Evolutionary conservation across 495 filamentous ascomycete genomes (phyloP).

Genomic region (Trichodelitschia bisporula): DNA sequence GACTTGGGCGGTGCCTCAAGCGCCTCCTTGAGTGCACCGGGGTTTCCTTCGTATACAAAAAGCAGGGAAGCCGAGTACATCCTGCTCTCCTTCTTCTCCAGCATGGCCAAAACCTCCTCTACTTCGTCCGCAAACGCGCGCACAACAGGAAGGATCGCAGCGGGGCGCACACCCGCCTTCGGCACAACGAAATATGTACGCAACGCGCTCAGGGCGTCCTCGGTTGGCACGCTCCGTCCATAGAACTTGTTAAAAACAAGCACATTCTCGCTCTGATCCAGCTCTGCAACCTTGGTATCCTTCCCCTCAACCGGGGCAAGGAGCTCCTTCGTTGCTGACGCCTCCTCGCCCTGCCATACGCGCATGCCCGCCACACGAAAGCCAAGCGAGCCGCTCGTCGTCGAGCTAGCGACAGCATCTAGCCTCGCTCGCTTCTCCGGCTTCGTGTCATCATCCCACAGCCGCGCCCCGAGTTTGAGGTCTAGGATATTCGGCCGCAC

Average conservation of each 20-base stretch:
- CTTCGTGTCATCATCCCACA: conserved; percentile 43
- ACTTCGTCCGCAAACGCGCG: conserved; percentile 43
- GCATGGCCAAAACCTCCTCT: conserved; percentile 30
- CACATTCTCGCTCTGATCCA: conserved; percentile 16
- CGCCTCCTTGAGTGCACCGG: conserved; percentile 25
- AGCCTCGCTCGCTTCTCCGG: conserved; percentile 53
- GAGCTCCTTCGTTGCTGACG: conserved; percentile 19
- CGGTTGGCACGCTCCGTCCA: conserved; percentile 44
- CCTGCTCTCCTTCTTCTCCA: conserved; percentile 58
- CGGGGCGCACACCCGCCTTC: not conserved
- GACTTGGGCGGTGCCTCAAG: conserved; percentile 36
- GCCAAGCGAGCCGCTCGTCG: conserved; percentile 57
- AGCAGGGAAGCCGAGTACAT: conserved; percentile 88
- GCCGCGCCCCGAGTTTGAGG: conserved; percentile 62
- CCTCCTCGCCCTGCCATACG: conserved; percentile 45
- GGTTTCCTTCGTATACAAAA: conserved; percentile 82
- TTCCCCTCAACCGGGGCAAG: conserved; percentile 15
- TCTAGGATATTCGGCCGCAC: conserved; percentile 80
- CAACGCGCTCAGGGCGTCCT: conserved; percentile 54
- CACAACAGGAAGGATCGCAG: conserved; percentile 26
- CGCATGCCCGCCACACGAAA: conserved; percentile 90
- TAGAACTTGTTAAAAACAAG: conserved; percentile 72
- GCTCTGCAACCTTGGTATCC: conserved; percentile 20
- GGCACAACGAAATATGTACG: conserved; percentile 42
- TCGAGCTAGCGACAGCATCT: conserved; percentile 51